Evolutionary conservation across 2,329 filamentous ascomycete genomes (phyloP).

Genomic region (Stagonosporopsis rhizophila): DNA sequence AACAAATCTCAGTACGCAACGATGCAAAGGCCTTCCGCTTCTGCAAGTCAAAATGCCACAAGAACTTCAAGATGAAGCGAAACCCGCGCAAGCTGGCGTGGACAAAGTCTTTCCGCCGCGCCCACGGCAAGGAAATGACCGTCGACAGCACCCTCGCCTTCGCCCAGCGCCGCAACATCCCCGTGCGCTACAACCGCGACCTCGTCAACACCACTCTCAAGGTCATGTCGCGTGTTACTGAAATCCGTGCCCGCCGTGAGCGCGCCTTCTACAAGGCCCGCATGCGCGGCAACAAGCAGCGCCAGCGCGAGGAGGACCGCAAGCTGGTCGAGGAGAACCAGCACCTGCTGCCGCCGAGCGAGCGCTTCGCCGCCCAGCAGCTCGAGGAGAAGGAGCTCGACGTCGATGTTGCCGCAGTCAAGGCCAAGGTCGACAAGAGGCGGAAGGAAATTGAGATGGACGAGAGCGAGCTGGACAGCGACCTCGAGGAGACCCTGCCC

Average conservation of each 20-base stretch:
- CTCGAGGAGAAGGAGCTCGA: conserved; percentile 69
- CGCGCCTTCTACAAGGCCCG: conserved; percentile 92
- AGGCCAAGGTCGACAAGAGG: conserved; percentile 62
- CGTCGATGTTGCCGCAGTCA: conserved; percentile 51
- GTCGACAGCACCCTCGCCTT: conserved; percentile 95
- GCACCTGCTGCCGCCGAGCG: conserved; percentile 77
- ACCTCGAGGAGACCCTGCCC: conserved; percentile 44
- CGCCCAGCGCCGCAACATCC: conserved; percentile 89
- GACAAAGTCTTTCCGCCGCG: conserved; percentile 54
- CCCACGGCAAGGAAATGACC: conserved; percentile 69
- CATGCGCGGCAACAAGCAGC: conserved; percentile 88
- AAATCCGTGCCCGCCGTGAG: conserved; percentile 85
- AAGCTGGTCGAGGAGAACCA: conserved; percentile 91
- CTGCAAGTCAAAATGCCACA: conserved; percentile 66
- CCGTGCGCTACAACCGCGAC: conserved; percentile 94
- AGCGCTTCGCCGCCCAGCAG: conserved; percentile 52
- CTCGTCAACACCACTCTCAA: conserved; percentile 85
- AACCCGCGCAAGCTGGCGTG: conserved; percentile 96
- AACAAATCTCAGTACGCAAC: conserved; percentile 36
- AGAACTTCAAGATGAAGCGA: conserved; percentile 94
- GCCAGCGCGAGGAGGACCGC: conserved; percentile 78
- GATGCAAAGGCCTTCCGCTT: conserved; percentile 72
- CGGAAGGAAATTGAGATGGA: conserved; percentile 70
- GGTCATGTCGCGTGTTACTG: conserved; percentile 88
- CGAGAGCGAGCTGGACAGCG: conserved; percentile 52